Evolutionary conservation across 2,329 filamentous ascomycete species (phyloP).

Genomic region (Atkinsonella hypoxylon): DNA sequence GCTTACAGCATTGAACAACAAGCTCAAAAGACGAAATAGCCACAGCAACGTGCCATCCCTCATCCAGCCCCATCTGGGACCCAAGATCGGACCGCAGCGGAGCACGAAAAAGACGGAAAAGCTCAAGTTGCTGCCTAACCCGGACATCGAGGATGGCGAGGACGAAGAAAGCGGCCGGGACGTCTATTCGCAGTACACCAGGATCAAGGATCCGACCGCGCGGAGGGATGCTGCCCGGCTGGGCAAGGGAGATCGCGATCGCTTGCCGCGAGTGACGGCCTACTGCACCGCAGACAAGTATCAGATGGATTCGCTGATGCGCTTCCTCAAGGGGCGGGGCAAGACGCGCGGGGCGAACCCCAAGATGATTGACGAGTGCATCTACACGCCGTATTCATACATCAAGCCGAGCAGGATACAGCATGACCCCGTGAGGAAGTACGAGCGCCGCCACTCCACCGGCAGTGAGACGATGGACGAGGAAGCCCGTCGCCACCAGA

Average conservation of each 20-base stretch:
- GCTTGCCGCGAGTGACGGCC: constrained; percentile 81
- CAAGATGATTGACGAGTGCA: constrained; percentile 93
- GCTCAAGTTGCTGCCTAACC: constrained; percentile 89
- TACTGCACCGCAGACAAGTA: constrained; percentile 94
- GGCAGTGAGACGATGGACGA: constrained; percentile 46
- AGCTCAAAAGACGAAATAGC: constrained; percentile 76
- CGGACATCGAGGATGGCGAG: constrained; percentile 61
- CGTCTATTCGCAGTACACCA: constrained; percentile 94
- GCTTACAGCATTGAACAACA: constrained; percentile 74
- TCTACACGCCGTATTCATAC: constrained; percentile 91
- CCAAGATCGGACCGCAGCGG: constrained; percentile 86
- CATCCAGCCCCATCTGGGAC: constrained; percentile 22
- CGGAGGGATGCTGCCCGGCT: constrained; percentile 82
- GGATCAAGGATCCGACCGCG: constrained; percentile 93
- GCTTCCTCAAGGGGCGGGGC: constrained; percentile 75
- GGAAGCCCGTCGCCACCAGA: constrained; percentile 34
- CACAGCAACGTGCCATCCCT: constrained; percentile 42
- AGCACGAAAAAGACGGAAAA: constrained; percentile 96
- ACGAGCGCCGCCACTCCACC: constrained; percentile 64
- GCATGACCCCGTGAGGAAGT: constrained; percentile 29
- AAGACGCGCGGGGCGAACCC: constrained; percentile 70
- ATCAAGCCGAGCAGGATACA: constrained; percentile 26
- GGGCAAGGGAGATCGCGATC: constrained; percentile 83
- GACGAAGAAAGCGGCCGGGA: constrained; percentile 91
- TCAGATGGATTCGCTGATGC: constrained; percentile 78